A percentile compares a stretch with the other conserved stretches of the same genome.
Conservation (phyloP, 345 rosid genomes). For the Bruguiera parviflora region DNA sequence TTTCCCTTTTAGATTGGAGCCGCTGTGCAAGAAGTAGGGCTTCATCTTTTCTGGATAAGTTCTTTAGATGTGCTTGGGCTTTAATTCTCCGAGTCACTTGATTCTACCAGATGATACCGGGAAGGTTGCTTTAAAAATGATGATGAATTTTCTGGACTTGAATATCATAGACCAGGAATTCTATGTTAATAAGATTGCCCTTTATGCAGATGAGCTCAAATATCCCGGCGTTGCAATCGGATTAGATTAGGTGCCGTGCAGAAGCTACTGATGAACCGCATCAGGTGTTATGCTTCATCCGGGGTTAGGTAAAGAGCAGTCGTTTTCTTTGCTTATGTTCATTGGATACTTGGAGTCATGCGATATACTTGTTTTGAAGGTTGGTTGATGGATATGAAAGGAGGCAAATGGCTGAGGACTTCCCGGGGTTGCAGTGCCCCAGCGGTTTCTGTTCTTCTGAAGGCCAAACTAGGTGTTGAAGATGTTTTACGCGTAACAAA, state of each 20-base stretch:
- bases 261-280: not conserved
- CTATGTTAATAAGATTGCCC: not conserved
- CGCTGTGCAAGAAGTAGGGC: not conserved
- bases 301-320: not conserved
- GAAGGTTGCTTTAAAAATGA: constrained; percentile 1
- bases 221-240: not conserved
- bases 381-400: not conserved
- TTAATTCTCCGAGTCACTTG: constrained; percentile 5
- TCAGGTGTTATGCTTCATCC: not conserved
- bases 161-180: constrained; percentile 1
- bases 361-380: not conserved
- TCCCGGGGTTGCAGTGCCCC: not conserved
- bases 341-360: not conserved
- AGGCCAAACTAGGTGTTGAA: not conserved
- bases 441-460: not conserved
- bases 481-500: not conserved
- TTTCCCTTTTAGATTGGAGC: constrained; percentile 12
- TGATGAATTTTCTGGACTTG: not conserved
- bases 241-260: not conserved
- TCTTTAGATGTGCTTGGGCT: constrained; percentile 6
- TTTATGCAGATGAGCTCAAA: not conserved
- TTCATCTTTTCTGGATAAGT: not conserved
- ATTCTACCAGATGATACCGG: constrained; percentile 13
- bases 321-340: constrained; percentile 4
- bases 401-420: constrained; percentile 9